Base-by-base conservation (phyloP, 345 rosid genomes). In the Eucalyptus pauciflora region DNA sequence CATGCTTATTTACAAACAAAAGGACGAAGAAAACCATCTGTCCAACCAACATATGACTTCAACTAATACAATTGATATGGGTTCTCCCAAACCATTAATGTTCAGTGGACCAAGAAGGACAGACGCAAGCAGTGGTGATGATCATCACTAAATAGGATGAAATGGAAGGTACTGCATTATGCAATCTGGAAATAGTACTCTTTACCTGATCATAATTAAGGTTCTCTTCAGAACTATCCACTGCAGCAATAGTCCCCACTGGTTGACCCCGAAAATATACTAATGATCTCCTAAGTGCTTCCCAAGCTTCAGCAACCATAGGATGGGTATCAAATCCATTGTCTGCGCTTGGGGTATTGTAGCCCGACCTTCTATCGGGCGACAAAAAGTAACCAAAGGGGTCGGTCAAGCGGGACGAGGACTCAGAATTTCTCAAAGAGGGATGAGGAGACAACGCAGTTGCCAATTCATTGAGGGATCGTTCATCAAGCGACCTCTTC, bases 171-270 rank as follows among this genome's bases (percentile, higher is more conserved):
- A 24, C 46, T 37, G 27, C 71, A 5, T n/a, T 29, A 51, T 88
- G 37, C 69, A 81, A 33, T 50, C 18, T 13, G 29, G 41, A 50
- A 81, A 41, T 83, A 41, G 20, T 51, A 85, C 37, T 60, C 60
- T 24, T 89, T 76, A 97, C 99, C 98, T 98, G 99, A 94, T 98
- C 98, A 86, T 98, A 98, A 92, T 98, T 98, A 45, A 96, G 94
- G 18, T 96, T 94, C 86, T 98, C 99, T 13, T 93, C 99, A 18
- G 98, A 93, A 87, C 87, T 95, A 90, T 98, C 98, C 88, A 94
- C 91, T 0, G 99, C 99, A 45, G 99, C 98, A 67, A 98, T 97
- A 2, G 99, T 96, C 50, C 99, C 99, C 64, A 98, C 98, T 13
- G 98, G 97, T 90, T 94, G 96, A 50, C 96, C 98, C 33, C 98